Evolutionary conservation across 345 rosid species (phyloP).

Genomic region (Heritiera fomes): DNA sequence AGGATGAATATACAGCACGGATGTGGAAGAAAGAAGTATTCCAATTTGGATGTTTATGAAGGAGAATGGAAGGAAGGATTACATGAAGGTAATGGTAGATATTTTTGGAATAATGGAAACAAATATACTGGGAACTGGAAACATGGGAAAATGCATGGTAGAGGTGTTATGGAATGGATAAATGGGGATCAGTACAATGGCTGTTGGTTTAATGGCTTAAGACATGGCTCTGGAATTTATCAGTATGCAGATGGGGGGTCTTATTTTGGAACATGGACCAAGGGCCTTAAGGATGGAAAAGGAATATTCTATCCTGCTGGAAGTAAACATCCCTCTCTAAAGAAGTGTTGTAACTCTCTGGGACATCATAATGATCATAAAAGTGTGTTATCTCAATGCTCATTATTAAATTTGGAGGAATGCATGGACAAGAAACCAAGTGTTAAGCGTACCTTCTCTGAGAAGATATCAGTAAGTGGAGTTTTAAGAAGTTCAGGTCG

Average conservation of each 20-base stretch:
- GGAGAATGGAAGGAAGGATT: constrained; percentile 92
- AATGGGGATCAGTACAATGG: constrained; percentile 83
- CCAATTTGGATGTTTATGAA: constrained; percentile 69
- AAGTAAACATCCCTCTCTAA: constrained; percentile 65
- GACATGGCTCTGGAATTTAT: constrained; percentile 84
- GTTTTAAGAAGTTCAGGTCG: constrained; percentile 46
- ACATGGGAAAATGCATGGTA: constrained; percentile 75
- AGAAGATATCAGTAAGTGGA: constrained; percentile 48
- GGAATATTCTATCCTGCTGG: constrained; percentile 85
- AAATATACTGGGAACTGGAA: constrained; percentile 81
- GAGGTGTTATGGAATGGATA: constrained; percentile 91
- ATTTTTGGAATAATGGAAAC: constrained; percentile 80
- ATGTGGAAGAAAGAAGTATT: constrained; percentile 69
- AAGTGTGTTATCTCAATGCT: constrained; percentile 43
- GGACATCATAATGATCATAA: constrained; percentile 50
- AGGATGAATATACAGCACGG: constrained; percentile 87
- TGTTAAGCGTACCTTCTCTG: constrained; percentile 53
- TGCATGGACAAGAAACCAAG: constrained; percentile 33
- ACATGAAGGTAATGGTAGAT: constrained; percentile 80
- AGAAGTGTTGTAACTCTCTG: constrained; percentile 49
- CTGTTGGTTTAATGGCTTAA: constrained; percentile 73
- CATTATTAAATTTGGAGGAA: constrained; percentile 50
- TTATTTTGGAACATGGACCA: constrained; percentile 82
- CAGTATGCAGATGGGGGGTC: constrained; percentile 76
- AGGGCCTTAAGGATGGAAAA: constrained; percentile 84